Percentiles rank a stretch among this genome's conserved stretches.
Evolutionary conservation across 2,329 filamentous ascomycete species (phyloP).

Genomic region (Allantophomopsis lycopodina): DNA sequence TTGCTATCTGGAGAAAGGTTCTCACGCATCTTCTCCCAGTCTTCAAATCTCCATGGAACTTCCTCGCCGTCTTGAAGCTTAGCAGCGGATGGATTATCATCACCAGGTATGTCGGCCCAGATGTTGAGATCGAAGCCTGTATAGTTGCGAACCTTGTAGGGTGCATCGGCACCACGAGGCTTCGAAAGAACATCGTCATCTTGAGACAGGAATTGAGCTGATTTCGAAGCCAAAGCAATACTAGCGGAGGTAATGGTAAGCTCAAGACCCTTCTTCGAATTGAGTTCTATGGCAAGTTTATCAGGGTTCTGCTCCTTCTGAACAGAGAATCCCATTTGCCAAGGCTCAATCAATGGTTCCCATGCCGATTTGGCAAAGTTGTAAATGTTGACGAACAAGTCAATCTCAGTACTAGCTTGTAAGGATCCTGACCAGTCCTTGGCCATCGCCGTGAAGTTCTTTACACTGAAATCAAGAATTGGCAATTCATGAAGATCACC

Average conservation of each 20-base stretch:
- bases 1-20: constrained; percentile 75
- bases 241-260: constrained; percentile 86
- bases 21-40: constrained; percentile 92
- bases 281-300: constrained; percentile 68
- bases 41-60: constrained; percentile 90
- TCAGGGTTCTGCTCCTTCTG: constrained; percentile 65
- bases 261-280: constrained; percentile 83
- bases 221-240: constrained; percentile 87
- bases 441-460: constrained; percentile 73
- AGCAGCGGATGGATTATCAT: constrained; percentile 57
- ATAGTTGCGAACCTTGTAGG: constrained; percentile 88
- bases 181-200: constrained; percentile 91
- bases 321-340: constrained; percentile 86
- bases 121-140: constrained; percentile 85
- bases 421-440: constrained; percentile 85
- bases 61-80: constrained; percentile 83
- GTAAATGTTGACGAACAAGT: constrained; percentile 92
- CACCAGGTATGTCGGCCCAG: constrained; percentile 57
- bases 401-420: constrained; percentile 78
- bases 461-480: constrained; percentile 85
- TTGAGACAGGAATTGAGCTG: constrained; percentile 74
- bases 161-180: constrained; percentile 78
- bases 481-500: constrained; percentile 93
- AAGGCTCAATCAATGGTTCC: constrained; percentile 93
- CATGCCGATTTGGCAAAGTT: constrained; percentile 98